Percentiles rank a stretch among this genome's conserved stretches.
Evolutionary conservation across 441 rosid genomes (phyloP).

Genomic region (Erodium chrysanthum): DNA sequence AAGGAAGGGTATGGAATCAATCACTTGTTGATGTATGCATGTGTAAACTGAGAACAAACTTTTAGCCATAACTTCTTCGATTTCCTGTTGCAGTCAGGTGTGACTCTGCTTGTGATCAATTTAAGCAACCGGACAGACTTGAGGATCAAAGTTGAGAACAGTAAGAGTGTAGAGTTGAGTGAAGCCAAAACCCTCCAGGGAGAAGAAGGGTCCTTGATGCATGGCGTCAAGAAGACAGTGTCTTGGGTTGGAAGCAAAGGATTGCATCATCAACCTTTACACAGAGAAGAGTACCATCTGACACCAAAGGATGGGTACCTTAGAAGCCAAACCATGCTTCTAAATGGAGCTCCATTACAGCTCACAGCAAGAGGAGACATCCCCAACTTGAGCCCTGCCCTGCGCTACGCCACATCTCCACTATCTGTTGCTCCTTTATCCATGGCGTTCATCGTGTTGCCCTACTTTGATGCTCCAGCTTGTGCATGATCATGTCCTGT

Average conservation of each 20-base stretch:
- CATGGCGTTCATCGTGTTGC: conserved; percentile 65
- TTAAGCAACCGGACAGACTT: conserved; percentile 58
- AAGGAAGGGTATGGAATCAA: conserved; percentile 62
- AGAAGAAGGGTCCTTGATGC: conserved; percentile 24
- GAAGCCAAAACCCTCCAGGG: conserved; percentile 11
- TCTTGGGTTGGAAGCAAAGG: conserved; percentile 51
- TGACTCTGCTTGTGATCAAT: conserved; percentile 73
- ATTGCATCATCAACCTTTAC: conserved; percentile 30
- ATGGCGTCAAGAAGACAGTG: conserved; percentile 43
- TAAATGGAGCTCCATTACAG: conserved; percentile 63
- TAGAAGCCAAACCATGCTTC: conserved; percentile 55
- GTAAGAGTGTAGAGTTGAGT: conserved; percentile 24
- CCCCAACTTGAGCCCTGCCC: conserved; percentile 54
- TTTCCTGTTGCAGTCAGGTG: conserved; percentile 43
- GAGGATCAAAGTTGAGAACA: conserved; percentile 38
- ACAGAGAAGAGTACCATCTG: conserved; percentile 83
- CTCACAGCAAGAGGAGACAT: conserved; percentile 39
- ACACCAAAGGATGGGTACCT: conserved; percentile 58
- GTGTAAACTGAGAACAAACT: too few relatives aligned
- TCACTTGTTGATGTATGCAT: neutral
- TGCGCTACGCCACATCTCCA: conserved; percentile 34
- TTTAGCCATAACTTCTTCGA: too few relatives aligned
- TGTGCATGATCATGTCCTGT: conserved; percentile 30
- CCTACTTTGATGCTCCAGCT: conserved; percentile 67
- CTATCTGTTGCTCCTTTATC: conserved; percentile 46